Evolutionary conservation across 306 rosid species (phyloP), one percentile per base, ranked within the genome.

Genomic region (Cicer judaicum): DNA sequence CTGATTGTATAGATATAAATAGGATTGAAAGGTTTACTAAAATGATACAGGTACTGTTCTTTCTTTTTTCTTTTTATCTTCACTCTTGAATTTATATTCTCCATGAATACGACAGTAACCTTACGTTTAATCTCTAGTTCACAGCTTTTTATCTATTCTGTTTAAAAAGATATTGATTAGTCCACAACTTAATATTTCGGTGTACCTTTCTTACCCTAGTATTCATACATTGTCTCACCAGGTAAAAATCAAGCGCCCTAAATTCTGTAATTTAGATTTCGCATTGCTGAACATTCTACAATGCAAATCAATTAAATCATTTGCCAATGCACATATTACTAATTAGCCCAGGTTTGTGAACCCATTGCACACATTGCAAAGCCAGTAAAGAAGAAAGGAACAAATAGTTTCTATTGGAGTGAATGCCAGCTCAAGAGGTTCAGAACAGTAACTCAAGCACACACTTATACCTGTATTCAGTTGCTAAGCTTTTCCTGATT

Each of bases 401-500:
- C 15, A 43, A 65, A 42, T 7, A 18, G 53, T 43, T 65, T 10
- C 6, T 65, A 14, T 21, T 10, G 54, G 36, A 65, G 10, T 42
- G 54, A 18, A 43, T 38, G 10, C 34, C 54, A 11, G 5, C 10
- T 10, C 14, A 10, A 65, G 52, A 24, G 12, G 34, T 44, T 44
- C 19, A 41, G 18, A 66, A 46, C 21, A 12, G 72, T 12, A 67
- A 46, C 47, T 12, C 72, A 46, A 46, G 36, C 12, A 67, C 41
- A 63, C 48, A 67, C 8, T 18, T 39, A 67, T 91, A 94, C 98
- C 98, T 88, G 86, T 94, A 94, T 70, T 94, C 96, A 50, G 97
- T 94, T 39, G 99, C 97, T 82, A 94, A 85, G 87, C 98, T 94
- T 84, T 94, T 94, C 79, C 99, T 92, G 78, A 94, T 94, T 83